These are phyloP conservation scores for Mucuna pruriens DNA, from an alignment of 306 rosid species.

Conservation along the genomic window DNA sequence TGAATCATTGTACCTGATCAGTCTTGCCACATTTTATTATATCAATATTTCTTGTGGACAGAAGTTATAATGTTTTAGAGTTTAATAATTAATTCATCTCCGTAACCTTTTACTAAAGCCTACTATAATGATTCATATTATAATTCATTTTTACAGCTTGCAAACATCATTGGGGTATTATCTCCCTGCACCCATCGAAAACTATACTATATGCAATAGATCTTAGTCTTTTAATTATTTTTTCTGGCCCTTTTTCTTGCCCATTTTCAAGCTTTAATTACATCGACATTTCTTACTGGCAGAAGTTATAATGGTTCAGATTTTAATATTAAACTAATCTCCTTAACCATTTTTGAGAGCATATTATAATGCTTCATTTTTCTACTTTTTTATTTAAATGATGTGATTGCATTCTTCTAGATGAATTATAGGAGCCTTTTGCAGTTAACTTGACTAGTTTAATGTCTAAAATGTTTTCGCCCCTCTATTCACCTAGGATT, in stretches of 20 bases:
- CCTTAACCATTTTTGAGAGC: background rate
- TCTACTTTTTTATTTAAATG: background rate
- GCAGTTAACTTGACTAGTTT: background rate
- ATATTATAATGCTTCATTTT: background rate
- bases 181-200: background rate
- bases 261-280: background rate
- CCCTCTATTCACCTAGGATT: background rate
- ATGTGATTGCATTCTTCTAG: background rate
- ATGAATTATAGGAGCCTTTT: background rate
- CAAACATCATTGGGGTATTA: background rate
- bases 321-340: background rate
- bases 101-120: background rate
- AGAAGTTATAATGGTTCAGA: background rate
- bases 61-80: background rate
- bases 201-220: background rate
- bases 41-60: background rate
- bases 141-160: background rate
- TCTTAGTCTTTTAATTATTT: background rate
- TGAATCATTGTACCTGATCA: background rate
- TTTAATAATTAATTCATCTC: background rate
- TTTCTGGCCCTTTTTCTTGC: no score
- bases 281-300: background rate
- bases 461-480: background rate
- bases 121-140: background rate
- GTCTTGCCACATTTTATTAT: background rate